phyloP scores from a whole-genome alignment of 331 rosid genomes.

The Spiraea crenata region DNA sequence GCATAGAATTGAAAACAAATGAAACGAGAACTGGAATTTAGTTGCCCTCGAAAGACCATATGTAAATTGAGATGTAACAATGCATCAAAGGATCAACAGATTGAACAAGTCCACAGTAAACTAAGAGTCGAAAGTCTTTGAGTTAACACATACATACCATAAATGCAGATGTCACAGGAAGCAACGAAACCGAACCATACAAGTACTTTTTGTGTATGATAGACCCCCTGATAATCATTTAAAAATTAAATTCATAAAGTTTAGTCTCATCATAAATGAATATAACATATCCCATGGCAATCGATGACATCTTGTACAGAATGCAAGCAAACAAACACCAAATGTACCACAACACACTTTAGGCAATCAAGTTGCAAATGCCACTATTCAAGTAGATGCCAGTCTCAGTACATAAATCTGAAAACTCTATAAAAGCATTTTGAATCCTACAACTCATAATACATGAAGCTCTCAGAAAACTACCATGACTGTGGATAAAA shows the following conservation, averaged over 20 bases:
- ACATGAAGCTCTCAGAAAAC: neutral
- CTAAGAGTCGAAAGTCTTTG: constrained; percentile 1
- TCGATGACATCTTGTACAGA: neutral
- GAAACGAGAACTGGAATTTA: constrained; percentile 13
- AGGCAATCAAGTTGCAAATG: neutral
- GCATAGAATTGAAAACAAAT: constrained; percentile 27
- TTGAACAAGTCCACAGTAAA: neutral
- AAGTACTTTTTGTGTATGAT: constrained; percentile 70
- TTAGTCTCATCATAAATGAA: neutral
- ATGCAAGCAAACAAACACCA: neutral
- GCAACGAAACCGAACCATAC: constrained; percentile 66
- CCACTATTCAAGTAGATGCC: neutral
- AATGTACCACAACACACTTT: constrained; percentile 11
- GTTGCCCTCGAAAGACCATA: constrained; percentile 5
- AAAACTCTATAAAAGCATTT: neutral
- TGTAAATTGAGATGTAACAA: constrained; percentile 8
- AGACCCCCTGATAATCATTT: constrained; percentile 63
- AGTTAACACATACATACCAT: constrained; percentile 58
- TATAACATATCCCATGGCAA: neutral
- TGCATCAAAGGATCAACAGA: constrained; percentile 6
- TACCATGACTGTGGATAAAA: neutral
- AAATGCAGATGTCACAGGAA: constrained; percentile 69
- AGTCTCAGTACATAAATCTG: constrained; percentile 6
- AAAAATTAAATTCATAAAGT: constrained; percentile 30
- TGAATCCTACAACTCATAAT: neutral